These are phyloP conservation scores for Lablab purpureus DNA, from an alignment of 306 rosid genomes.

Conservation along the genomic window DNA sequence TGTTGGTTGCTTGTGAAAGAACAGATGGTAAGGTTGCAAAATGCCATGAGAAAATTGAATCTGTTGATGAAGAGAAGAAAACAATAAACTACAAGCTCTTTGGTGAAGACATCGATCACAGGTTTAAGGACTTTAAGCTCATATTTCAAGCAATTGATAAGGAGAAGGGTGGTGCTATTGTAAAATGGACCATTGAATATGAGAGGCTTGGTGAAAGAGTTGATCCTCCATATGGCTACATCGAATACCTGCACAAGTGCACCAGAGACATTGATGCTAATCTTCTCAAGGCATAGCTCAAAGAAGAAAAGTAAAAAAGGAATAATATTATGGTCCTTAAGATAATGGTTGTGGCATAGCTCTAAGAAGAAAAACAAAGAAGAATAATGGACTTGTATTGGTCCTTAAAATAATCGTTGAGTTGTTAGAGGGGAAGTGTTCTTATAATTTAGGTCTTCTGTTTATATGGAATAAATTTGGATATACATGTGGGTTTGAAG, in stretches of 20 bases:
- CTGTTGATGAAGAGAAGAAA: constrained; percentile 12
- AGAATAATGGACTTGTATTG: too few relatives aligned
- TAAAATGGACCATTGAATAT: constrained; percentile 45
- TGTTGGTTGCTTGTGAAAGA: not conserved
- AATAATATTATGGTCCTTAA: too few relatives aligned
- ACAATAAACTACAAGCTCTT: not conserved
- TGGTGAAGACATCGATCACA: not conserved
- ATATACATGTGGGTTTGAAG: too few relatives aligned
- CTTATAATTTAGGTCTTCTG: too few relatives aligned
- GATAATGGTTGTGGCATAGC: too few relatives aligned
- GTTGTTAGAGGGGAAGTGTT: too few relatives aligned
- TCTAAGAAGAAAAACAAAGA: too few relatives aligned
- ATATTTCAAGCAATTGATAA: not conserved
- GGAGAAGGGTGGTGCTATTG: not conserved
- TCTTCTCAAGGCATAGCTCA: constrained; percentile 39
- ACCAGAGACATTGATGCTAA: constrained; percentile 39
- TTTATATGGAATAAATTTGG: too few relatives aligned
- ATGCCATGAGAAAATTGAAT: constrained; percentile 25
- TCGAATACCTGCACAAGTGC: not conserved
- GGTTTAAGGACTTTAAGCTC: not conserved
- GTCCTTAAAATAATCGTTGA: too few relatives aligned
- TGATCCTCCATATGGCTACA: constrained; percentile 44
- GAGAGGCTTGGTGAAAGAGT: constrained; percentile 36
- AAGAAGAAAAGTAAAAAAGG: not conserved
- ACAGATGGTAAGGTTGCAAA: constrained; percentile 35